phyloP scores from a whole-genome alignment of 441 rosid genomes.

The Capsella rubella region DNA sequence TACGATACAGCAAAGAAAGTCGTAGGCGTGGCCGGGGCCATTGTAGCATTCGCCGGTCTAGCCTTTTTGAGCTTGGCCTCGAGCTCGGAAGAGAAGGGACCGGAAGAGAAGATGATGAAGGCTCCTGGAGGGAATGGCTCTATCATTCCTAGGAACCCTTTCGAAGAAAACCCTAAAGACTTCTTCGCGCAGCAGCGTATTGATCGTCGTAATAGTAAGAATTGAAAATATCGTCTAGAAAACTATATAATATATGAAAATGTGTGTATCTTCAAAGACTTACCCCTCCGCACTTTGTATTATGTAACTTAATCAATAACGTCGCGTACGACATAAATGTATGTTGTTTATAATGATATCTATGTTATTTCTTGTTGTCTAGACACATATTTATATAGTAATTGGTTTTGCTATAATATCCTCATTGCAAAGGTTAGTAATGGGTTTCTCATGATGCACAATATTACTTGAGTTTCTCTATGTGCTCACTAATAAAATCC shows the following conservation, averaged over 20 bases:
- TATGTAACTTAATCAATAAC: neutral
- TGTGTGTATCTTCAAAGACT: neutral
- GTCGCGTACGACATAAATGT: no score
- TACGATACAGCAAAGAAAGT: neutral
- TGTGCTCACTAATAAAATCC: no score
- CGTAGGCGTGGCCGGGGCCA: neutral
- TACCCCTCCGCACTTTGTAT: neutral
- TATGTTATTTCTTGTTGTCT: no score
- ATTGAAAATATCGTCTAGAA: neutral
- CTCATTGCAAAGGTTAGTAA: no score
- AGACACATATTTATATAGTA: no score
- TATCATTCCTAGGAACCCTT: neutral
- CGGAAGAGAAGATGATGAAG: slow-evolving; percentile 24
- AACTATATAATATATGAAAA: neutral
- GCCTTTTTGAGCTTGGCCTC: neutral
- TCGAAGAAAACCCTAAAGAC: slow-evolving; percentile 1
- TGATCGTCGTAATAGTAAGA: neutral
- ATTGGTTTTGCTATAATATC: no score
- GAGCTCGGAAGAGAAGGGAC: neutral
- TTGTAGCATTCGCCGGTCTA: slow-evolving; percentile 15
- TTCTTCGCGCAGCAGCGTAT: slow-evolving; percentile 1
- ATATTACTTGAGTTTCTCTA: no score
- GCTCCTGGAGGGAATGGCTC: slow-evolving; percentile 17
- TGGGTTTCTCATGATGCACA: no score
- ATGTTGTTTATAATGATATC: no score